These are phyloP conservation scores for Neofusicoccum sp. DNA, from an alignment of 2,329 filamentous ascomycete genomes.

Conservation along the genomic window DNA sequence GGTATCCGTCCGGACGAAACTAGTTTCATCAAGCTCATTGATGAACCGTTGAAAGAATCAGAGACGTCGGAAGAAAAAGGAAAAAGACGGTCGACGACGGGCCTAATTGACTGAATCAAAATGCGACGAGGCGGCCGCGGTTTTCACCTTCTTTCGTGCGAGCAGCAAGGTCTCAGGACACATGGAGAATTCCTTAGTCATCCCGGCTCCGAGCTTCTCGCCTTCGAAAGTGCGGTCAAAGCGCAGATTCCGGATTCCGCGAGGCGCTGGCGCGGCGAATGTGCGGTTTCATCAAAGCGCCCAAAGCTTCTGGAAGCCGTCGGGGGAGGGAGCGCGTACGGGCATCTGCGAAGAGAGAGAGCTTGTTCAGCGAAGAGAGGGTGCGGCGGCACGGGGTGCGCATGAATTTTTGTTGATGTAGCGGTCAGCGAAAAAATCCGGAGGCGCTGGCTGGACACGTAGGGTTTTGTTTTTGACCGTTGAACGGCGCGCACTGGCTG, in stretches of 20 bases:
- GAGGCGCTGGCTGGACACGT: conserved; percentile 4
- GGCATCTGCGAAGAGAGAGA: conserved; percentile 2
- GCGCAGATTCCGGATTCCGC: conserved; percentile 15
- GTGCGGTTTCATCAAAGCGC: conserved; percentile 13
- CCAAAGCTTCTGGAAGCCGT: conserved; percentile 15
- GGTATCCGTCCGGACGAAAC: conserved; percentile 2
- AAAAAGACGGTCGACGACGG: background rate
- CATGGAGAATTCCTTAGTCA: background rate
- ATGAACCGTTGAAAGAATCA: background rate
- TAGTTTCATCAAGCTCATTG: background rate
- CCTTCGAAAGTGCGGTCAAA: conserved; percentile 17
- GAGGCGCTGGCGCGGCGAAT: conserved; percentile 7
- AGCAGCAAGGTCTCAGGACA: background rate
- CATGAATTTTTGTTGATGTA: conserved; percentile 13
- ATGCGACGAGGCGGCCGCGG: background rate
- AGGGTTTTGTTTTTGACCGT: conserved; percentile 10
- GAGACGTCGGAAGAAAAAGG: background rate
- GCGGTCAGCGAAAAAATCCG: background rate
- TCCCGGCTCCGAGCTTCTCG: background rate
- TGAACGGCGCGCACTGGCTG: conserved; percentile 14
- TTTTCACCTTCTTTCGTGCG: background rate
- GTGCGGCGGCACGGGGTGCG: conserved; percentile 6
- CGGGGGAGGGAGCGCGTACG: background rate
- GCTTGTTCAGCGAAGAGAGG: background rate
- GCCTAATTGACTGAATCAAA: background rate